A percentile compares a stretch with the other conserved stretches of the same genome.
phyloP scores from a whole-genome alignment of 352 stramenopile species.

The Pythium coloratum region DNA sequence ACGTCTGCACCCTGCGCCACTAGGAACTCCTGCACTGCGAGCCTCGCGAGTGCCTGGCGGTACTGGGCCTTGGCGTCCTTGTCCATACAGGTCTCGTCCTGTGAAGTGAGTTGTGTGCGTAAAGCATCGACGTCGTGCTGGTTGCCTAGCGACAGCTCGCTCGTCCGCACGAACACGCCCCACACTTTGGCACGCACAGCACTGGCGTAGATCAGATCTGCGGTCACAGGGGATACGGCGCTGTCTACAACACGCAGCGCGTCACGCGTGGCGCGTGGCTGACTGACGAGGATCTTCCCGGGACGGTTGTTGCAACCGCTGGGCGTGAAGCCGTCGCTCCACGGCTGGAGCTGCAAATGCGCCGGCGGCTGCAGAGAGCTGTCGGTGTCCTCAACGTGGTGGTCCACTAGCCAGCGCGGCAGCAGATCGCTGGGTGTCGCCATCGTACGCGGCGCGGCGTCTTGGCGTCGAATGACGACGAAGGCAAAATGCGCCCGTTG shows the following conservation, averaged over 20 bases:
- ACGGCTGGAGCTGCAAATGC: conserved; percentile 23
- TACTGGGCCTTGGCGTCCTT: conserved; percentile 23
- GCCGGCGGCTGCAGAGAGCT: background rate
- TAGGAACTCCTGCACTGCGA: conserved; percentile 61
- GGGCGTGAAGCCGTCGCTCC: conserved; percentile 66
- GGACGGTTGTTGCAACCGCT: conserved; percentile 43
- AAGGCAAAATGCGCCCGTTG: background rate
- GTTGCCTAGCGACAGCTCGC: conserved; percentile 19
- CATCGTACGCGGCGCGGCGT: conserved; percentile 1
- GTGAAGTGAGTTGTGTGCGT: background rate
- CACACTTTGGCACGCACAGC: conserved; percentile 58
- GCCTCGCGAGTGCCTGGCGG: conserved; percentile 42
- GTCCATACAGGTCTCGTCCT: conserved; percentile 15
- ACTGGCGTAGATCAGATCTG: conserved; percentile 56
- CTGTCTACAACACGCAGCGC: conserved; percentile 45
- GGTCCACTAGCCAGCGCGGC: conserved; percentile 24
- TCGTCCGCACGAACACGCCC: conserved; percentile 60
- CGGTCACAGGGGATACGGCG: conserved; percentile 45
- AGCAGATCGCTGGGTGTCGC: conserved; percentile 17
- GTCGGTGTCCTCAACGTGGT: conserved; percentile 1
- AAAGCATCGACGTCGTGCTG: conserved; percentile 16
- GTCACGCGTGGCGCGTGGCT: conserved; percentile 35
- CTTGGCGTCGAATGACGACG: background rate
- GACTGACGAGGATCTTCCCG: conserved; percentile 48
- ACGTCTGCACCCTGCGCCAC: conserved; percentile 22